Conservation (phyloP, 2,329 filamentous ascomycete species). For the Fonsecaea erecta region DNA sequence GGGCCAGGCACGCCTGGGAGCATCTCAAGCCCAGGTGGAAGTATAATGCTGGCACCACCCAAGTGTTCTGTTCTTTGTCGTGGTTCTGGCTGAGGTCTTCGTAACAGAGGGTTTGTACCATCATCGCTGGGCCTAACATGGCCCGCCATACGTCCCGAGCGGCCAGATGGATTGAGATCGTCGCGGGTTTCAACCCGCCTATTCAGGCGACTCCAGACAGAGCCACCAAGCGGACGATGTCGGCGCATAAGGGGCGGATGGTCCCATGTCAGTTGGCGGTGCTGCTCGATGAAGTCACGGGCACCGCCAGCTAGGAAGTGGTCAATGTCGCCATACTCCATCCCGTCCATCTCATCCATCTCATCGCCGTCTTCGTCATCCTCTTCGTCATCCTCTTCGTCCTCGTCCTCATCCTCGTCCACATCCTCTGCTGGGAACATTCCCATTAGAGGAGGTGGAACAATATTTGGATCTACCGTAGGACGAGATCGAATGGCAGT, state of each 20-base stretch:
- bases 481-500: background rate
- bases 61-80: conserved; percentile 36
- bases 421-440: conserved; percentile 27
- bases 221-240: conserved; percentile 55
- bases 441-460: background rate
- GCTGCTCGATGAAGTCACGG: conserved; percentile 73
- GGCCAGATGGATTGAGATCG: conserved; percentile 24
- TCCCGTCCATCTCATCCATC: conserved; percentile 50
- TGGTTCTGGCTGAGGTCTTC: conserved; percentile 57
- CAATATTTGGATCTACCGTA: conserved; percentile 16
- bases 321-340: conserved; percentile 42
- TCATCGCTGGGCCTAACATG: conserved; percentile 69
- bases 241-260: conserved; percentile 43
- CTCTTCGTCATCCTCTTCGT: conserved; percentile 60
- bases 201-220: conserved; percentile 56
- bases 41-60: conserved; percentile 40
- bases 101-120: conserved; percentile 83
- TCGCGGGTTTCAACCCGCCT: conserved; percentile 51
- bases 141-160: conserved; percentile 38
- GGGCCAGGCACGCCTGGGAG: conserved; percentile 15
- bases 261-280: conserved; percentile 56
- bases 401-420: conserved; percentile 59
- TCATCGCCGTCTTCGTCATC: conserved; percentile 62
- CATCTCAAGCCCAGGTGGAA: conserved; percentile 22
- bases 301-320: conserved; percentile 41